These are phyloP conservation scores for Cenchrus americanus DNA, from an alignment of 176 grass and related monocot genomes.

Conservation along the genomic window DNA sequence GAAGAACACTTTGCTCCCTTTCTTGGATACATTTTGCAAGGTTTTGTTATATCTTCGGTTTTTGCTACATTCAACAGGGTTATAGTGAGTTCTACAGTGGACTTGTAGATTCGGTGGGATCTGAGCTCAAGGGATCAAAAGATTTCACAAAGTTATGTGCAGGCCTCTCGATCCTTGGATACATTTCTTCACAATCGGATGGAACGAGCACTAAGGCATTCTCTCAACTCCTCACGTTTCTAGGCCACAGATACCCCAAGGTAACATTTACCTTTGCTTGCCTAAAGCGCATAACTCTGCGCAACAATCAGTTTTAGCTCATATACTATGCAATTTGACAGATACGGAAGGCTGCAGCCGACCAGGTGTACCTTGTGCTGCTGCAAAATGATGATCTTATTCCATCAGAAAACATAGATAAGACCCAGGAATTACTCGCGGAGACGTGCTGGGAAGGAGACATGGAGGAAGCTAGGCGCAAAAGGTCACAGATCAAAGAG, in stretches of 20 bases:
- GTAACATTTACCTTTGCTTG: constrained; percentile 47
- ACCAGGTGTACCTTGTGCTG: constrained; percentile 90
- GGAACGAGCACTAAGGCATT: constrained; percentile 65
- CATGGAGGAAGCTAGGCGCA: constrained; percentile 63
- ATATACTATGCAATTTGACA: constrained; percentile 37
- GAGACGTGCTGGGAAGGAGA: constrained; percentile 95
- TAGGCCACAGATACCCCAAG: constrained; percentile 93
- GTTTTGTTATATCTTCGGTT: constrained; percentile 28
- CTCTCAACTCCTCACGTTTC: constrained; percentile 75
- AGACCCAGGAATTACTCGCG: constrained; percentile 66
- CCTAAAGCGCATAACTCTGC: neutral
- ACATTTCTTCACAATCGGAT: constrained; percentile 71
- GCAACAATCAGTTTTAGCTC: neutral
- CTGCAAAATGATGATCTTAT: constrained; percentile 70
- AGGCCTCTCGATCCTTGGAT: constrained; percentile 84
- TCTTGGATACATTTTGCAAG: constrained; percentile 23
- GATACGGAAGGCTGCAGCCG: constrained; percentile 86
- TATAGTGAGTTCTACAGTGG: constrained; percentile 61
- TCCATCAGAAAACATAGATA: constrained; percentile 51
- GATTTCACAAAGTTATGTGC: constrained; percentile 86
- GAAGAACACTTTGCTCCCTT: neutral
- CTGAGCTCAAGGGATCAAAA: constrained; percentile 82
- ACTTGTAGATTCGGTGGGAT: constrained; percentile 63
- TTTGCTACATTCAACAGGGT: constrained; percentile 49
- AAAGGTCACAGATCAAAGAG: constrained; percentile 58